These are phyloP conservation scores for Saccharum hybrid DNA, from an alignment of 202 grass and related monocot species.

Conservation along the genomic window DNA sequence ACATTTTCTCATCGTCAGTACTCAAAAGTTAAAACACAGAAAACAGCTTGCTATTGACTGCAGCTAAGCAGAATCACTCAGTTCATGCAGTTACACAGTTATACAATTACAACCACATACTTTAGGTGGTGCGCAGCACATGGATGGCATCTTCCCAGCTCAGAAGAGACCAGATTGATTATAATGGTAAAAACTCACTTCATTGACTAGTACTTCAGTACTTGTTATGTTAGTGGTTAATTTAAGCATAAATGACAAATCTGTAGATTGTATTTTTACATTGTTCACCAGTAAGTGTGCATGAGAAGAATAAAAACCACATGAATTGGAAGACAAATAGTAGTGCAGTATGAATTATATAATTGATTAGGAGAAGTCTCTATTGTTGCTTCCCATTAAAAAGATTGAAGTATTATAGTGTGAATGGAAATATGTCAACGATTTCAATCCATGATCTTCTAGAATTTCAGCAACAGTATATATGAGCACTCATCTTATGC, in stretches of 20 bases:
- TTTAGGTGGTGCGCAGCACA: not conserved
- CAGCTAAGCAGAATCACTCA: not conserved
- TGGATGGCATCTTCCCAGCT: not conserved
- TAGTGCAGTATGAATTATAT: not conserved
- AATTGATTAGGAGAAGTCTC: not conserved
- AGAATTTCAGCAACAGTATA: not conserved
- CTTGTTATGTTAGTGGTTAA: not conserved
- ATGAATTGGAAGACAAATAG: not conserved
- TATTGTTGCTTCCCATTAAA: not conserved
- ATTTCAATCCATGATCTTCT: not conserved
- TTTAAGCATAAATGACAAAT: not conserved
- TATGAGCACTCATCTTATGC: not conserved
- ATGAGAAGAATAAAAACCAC: not conserved
- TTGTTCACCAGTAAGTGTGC: not conserved
- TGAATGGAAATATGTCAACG: not conserved
- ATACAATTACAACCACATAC: not conserved
- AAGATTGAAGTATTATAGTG: not conserved
- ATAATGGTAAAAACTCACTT: not conserved
- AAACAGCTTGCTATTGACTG: conserved; percentile 9
- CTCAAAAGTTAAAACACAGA: not conserved
- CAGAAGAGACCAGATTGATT: not conserved
- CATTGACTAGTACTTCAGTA: not conserved
- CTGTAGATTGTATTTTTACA: not conserved
- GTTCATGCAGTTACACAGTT: not conserved
- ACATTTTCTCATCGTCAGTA: not conserved